These are phyloP conservation scores for Botrytis elliptica DNA, from an alignment of 2,329 filamentous ascomycete genomes.

Conservation along the genomic window DNA sequence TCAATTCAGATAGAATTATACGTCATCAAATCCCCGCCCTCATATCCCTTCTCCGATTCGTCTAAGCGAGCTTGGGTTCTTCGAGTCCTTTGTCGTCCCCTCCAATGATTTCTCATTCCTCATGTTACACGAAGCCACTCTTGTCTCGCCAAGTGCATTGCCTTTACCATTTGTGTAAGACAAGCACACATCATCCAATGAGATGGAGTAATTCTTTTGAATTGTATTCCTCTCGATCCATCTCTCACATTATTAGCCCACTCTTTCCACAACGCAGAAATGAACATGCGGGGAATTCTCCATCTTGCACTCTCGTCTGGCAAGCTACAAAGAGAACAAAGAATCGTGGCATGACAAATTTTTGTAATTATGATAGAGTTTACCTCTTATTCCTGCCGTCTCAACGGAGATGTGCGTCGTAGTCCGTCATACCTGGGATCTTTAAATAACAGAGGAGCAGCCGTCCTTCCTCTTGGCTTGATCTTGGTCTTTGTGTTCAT, in stretches of 20 bases:
- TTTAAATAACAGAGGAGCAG: conserved; percentile 7
- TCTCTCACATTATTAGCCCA: not conserved
- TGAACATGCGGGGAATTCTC: not conserved
- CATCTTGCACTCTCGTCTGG: not conserved
- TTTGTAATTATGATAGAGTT: not conserved
- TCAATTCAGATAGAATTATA: not conserved
- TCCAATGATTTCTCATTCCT: not conserved
- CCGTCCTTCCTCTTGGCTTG: conserved; percentile 16
- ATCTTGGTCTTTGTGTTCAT: conserved; percentile 13
- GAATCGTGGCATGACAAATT: conserved; percentile 3
- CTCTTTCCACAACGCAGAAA: not conserved
- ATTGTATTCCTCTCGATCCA: not conserved
- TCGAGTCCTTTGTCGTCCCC: conserved; percentile 3
- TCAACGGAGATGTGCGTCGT: not conserved
- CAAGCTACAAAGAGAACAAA: conserved; percentile 10
- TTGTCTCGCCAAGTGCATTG: conserved; percentile 3
- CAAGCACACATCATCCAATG: not conserved
- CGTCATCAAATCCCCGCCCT: conserved; percentile 13
- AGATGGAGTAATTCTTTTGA: not conserved
- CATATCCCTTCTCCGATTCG: conserved; percentile 7
- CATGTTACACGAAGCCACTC: not conserved
- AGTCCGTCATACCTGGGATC: conserved; percentile 1
- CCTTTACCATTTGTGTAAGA: not conserved
- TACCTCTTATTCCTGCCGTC: not conserved
- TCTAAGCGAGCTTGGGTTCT: not conserved